Conservation (phyloP, 352 stramenopile genomes). For the Phytopythium kandeliae region DNA sequence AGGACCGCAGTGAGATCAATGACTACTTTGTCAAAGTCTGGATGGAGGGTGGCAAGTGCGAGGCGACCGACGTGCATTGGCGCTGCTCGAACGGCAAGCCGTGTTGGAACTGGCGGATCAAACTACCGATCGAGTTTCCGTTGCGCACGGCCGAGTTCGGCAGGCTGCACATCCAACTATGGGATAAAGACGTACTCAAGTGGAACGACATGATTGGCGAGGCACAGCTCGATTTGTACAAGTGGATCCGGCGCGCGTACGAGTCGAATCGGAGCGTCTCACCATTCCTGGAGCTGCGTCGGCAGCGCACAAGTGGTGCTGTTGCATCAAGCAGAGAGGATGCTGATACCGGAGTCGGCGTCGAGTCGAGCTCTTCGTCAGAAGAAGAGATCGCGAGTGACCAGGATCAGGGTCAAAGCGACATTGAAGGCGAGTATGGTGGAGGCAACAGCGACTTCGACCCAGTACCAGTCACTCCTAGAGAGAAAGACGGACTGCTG, state of each 20-base stretch:
- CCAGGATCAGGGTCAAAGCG: constrained; percentile 14
- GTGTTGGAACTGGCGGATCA: constrained; percentile 91
- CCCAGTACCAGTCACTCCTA: constrained; percentile 11
- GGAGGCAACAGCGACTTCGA: neutral
- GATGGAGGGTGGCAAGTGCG: constrained; percentile 64
- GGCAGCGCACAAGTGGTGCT: constrained; percentile 3
- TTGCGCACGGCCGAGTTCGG: constrained; percentile 71
- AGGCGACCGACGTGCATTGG: constrained; percentile 90
- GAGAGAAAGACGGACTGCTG: constrained; percentile 38
- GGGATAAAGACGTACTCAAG: constrained; percentile 92
- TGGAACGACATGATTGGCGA: constrained; percentile 90
- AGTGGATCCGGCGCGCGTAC: constrained; percentile 64
- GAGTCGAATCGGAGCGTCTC: constrained; percentile 47
- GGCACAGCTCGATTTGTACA: constrained; percentile 80
- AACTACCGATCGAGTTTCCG: constrained; percentile 82
- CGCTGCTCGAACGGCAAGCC: constrained; percentile 86
- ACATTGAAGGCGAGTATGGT: constrained; percentile 6
- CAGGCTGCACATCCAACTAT: constrained; percentile 88
- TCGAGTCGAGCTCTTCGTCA: neutral
- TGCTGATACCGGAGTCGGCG: neutral
- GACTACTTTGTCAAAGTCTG: constrained; percentile 92
- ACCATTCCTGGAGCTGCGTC: constrained; percentile 64
- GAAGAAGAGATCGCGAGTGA: constrained; percentile 5
- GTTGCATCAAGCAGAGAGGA: neutral
- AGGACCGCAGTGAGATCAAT: constrained; percentile 75